Evolutionary conservation across 345 rosid species (phyloP).

Genomic region (Gossypium turneri): DNA sequence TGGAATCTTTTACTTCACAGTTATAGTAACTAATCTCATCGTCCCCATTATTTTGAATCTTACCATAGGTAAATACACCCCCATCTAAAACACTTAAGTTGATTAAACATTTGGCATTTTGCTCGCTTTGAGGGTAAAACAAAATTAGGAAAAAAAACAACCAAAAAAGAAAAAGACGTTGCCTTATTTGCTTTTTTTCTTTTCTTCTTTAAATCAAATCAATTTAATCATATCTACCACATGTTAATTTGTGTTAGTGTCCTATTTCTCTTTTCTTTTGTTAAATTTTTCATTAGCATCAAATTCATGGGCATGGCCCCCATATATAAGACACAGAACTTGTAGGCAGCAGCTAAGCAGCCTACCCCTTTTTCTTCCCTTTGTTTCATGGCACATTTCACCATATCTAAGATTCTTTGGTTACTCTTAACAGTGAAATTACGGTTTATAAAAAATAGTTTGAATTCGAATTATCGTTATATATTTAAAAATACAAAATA

Average conservation of each 20-base stretch:
- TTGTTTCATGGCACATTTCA: not conserved
- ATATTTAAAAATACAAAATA: no score
- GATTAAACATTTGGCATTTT: not conserved
- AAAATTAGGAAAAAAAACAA: no score
- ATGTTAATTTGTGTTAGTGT: not conserved
- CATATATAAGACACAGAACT: not conserved
- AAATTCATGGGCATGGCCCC: not conserved
- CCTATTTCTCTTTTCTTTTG: not conserved
- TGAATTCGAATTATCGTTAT: no score
- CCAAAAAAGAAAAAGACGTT: not conserved
- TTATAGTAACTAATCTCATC: accelerated
- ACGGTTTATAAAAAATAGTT: no score
- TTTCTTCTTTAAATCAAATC: not conserved
- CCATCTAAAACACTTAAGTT: not conserved
- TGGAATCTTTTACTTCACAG: accelerated
- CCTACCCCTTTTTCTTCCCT: not conserved
- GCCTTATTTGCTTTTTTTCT: not conserved
- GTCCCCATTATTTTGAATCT: accelerated
- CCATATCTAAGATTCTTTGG: not conserved
- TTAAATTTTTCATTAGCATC: not conserved
- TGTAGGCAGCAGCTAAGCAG: conserved; percentile 2
- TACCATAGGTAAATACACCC: accelerated
- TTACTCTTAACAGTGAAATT: no score
- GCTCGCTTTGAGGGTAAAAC: not conserved
- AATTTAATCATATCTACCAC: not conserved